These are phyloP conservation scores for Samsoniella hepiali DNA, from an alignment of 2,329 filamentous ascomycete genomes.

Conservation along the genomic window DNA sequence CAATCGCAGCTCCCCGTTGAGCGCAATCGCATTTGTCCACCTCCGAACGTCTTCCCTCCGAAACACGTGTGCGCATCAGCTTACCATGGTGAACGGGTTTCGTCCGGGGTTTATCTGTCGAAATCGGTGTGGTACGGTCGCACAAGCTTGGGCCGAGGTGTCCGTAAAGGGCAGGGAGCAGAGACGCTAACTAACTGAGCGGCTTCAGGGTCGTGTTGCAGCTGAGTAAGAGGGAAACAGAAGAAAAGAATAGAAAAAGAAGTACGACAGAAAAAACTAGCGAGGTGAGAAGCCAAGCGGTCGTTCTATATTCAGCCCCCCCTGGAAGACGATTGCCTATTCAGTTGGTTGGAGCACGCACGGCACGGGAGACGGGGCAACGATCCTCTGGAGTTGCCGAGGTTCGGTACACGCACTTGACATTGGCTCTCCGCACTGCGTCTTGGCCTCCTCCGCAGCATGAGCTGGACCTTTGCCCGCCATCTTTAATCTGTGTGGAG, in stretches of 20 bases:
- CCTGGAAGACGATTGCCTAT: neutral
- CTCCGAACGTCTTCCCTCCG: neutral
- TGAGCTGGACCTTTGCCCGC: no score
- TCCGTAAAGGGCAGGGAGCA: neutral
- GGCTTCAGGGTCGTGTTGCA: neutral
- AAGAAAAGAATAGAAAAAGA: neutral
- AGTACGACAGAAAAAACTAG: neutral
- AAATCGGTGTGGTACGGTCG: neutral
- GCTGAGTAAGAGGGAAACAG: neutral
- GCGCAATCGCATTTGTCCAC: neutral
- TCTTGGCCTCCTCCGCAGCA: neutral
- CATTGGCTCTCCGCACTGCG: neutral
- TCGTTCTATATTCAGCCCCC: neutral
- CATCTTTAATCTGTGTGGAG: no score
- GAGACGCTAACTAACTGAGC: neutral
- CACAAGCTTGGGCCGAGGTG: constrained; percentile 4
- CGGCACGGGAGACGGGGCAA: neutral
- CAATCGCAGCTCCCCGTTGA: neutral
- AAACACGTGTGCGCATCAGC: neutral
- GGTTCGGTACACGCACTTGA: neutral
- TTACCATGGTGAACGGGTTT: constrained; percentile 14
- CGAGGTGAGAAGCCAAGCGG: neutral
- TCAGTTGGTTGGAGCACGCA: constrained; percentile 1
- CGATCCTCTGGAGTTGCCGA: neutral
- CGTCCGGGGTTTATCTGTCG: constrained; percentile 2